These are phyloP conservation scores for Cutaneotrichosporon sp. DNA, from an alignment of 1,284 basidiomycete species.

Conservation along the genomic window DNA sequence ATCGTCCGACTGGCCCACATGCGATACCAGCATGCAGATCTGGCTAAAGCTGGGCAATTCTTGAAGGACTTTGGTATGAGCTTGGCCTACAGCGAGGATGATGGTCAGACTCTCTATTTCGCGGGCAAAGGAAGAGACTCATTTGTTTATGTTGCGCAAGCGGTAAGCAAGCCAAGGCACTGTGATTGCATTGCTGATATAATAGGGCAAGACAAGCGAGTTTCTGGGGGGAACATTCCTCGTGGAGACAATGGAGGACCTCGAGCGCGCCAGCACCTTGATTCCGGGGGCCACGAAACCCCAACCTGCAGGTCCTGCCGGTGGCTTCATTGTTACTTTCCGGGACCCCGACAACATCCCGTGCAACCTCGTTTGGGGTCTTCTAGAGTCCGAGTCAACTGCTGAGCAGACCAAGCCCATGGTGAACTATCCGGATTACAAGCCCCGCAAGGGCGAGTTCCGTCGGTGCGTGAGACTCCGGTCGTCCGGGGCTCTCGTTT, in stretches of 20 bases:
- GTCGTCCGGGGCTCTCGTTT: background rate
- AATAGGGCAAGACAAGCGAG: conserved; percentile 4
- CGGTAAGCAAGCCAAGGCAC: conserved; percentile 1
- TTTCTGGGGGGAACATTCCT: conserved; percentile 15
- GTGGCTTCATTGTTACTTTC: conserved; percentile 23
- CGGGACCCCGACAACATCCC: conserved; percentile 24
- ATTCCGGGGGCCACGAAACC: conserved; percentile 17
- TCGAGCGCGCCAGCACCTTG: conserved; percentile 16
- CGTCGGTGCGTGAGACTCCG: background rate
- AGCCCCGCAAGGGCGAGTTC: conserved; percentile 15
- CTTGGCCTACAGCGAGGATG: conserved; percentile 11
- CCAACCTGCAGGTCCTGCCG: conserved; percentile 17
- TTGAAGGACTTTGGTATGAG: conserved; percentile 26
- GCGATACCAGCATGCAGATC: conserved; percentile 23
- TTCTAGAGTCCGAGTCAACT: conserved; percentile 6
- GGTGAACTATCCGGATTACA: conserved; percentile 7
- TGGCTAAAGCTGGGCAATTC: conserved; percentile 16
- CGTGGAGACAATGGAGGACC: conserved; percentile 20
- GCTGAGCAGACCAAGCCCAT: background rate
- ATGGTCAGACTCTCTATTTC: conserved; percentile 20
- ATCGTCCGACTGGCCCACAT: conserved; percentile 24
- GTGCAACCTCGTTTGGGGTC: conserved; percentile 23
- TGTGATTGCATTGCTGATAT: background rate
- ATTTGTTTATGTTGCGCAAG: conserved; percentile 20
- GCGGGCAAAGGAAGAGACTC: conserved; percentile 21